Percentiles rank a stretch among this genome's conserved stretches.
phyloP scores from a whole-genome alignment of 495 filamentous ascomycete species.

The Penicillium longicatenatum region DNA sequence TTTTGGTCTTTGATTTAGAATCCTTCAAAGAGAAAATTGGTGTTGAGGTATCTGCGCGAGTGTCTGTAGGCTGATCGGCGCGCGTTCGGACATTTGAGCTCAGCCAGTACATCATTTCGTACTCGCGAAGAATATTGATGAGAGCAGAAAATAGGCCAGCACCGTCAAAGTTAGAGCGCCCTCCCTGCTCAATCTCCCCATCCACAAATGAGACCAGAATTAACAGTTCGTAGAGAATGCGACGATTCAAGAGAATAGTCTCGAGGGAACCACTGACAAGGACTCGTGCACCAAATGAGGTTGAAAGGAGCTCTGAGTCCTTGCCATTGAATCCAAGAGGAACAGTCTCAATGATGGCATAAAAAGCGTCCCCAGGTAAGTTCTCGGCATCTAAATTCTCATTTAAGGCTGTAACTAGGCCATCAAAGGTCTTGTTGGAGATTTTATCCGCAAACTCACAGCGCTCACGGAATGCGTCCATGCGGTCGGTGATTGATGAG shows the following conservation, averaged over 20 bases:
- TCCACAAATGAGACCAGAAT: slow-evolving; percentile 82
- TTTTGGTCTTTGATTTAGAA: slow-evolving; percentile 25
- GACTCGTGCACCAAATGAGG: slow-evolving; percentile 69
- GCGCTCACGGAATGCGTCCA: slow-evolving; percentile 70
- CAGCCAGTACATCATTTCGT: slow-evolving; percentile 82
- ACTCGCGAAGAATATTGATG: slow-evolving; percentile 66
- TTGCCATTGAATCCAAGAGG: slow-evolving; percentile 42
- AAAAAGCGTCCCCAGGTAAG: slow-evolving; percentile 55
- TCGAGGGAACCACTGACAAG: slow-evolving; percentile 78
- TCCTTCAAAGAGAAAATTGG: slow-evolving; percentile 33
- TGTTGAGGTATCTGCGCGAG: slow-evolving; percentile 23
- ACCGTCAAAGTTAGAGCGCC: slow-evolving; percentile 66
- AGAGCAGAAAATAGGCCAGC: slow-evolving; percentile 67
- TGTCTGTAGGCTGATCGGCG: slow-evolving; percentile 16
- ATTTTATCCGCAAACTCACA: slow-evolving; percentile 72
- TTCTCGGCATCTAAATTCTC: slow-evolving; percentile 41
- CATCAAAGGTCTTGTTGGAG: slow-evolving; percentile 66
- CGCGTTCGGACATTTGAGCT: slow-evolving; percentile 53
- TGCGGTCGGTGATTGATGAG: slow-evolving; percentile 64
- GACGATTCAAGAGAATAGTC: slow-evolving; percentile 64
- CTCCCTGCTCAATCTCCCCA: slow-evolving; percentile 69
- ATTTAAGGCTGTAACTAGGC: slow-evolving; percentile 40
- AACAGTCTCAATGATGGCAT: slow-evolving; percentile 47
- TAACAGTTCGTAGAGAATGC: slow-evolving; percentile 75
- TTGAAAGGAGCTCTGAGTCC: slow-evolving; percentile 52